These are phyloP conservation scores for Barnettozyma sucrosica DNA, from an alignment of 805 yeast species.

Conservation along the genomic window DNA sequence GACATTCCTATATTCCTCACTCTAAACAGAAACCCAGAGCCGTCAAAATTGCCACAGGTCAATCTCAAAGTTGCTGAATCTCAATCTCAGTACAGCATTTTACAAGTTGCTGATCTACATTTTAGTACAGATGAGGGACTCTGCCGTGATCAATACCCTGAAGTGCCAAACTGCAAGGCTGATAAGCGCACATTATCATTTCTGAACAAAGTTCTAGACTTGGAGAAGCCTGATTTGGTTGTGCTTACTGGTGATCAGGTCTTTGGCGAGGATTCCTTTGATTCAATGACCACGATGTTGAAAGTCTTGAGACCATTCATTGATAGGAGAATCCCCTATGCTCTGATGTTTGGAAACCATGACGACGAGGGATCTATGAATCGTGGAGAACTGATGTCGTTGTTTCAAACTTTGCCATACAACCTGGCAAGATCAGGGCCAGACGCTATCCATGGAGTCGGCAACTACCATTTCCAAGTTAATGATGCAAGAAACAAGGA, in stretches of 20 bases:
- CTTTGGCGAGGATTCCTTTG: slow-evolving; percentile 74
- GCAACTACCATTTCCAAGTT: slow-evolving; percentile 65
- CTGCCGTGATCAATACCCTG: slow-evolving; percentile 72
- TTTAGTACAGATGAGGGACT: slow-evolving; percentile 77
- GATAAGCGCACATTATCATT: slow-evolving; percentile 54
- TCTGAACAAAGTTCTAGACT: slow-evolving; percentile 55
- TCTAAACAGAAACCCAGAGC: slow-evolving; percentile 15
- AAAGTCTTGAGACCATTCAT: slow-evolving; percentile 73
- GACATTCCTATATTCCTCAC: slow-evolving; percentile 22
- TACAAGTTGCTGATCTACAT: slow-evolving; percentile 91
- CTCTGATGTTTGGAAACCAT: slow-evolving; percentile 86
- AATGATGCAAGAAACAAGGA: slow-evolving; percentile 32
- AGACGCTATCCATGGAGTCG: slow-evolving; percentile 66
- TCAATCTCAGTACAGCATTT: slow-evolving; percentile 57
- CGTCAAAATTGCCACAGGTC: slow-evolving; percentile 2
- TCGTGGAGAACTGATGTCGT: slow-evolving; percentile 54
- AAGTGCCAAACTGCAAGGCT: slow-evolving; percentile 58
- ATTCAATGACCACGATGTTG: slow-evolving; percentile 73
- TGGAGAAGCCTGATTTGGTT: slow-evolving; percentile 79
- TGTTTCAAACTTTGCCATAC: slow-evolving; percentile 58
- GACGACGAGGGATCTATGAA: slow-evolving; percentile 79
- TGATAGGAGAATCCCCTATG: slow-evolving; percentile 67
- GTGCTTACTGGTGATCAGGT: slow-evolving; percentile 90
- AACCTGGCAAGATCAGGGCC: slow-evolving; percentile 63
- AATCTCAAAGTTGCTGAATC: slow-evolving; percentile 23